Evolutionary conservation across 1,139 yeast species (phyloP).

Genomic region (Geotrichum histeridarum): DNA sequence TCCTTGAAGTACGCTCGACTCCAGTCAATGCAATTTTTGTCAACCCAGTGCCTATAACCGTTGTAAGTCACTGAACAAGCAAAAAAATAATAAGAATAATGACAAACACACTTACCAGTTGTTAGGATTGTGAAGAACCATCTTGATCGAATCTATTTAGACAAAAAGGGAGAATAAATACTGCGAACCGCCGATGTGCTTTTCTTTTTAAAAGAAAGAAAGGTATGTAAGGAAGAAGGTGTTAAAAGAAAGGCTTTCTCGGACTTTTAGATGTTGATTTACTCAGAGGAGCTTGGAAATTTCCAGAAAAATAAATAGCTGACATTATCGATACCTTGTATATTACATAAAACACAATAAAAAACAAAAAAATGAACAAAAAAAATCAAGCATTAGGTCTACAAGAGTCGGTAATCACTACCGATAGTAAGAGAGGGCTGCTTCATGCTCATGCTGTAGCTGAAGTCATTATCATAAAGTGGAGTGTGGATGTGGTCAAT

Average conservation of each 20-base stretch:
- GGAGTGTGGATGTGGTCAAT: not conserved
- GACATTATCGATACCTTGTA: too few relatives aligned
- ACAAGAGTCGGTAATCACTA: not conserved
- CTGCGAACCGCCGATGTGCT: too few relatives aligned
- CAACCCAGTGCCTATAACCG: constrained; percentile 85
- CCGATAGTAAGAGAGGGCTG: not conserved
- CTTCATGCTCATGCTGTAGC: not conserved
- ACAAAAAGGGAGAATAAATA: not conserved
- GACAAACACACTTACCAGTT: constrained; percentile 43
- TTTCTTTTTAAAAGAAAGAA: not conserved
- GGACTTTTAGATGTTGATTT: not conserved
- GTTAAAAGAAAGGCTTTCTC: not conserved
- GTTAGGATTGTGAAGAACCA: constrained; percentile 72
- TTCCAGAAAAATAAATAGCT: constrained; percentile 1
- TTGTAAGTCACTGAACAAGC: not conserved
- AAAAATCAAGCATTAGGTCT: not conserved
- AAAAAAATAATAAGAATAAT: not conserved
- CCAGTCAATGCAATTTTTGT: constrained; percentile 94
- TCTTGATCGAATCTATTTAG: constrained; percentile 25
- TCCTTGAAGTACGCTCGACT: constrained; percentile 67
- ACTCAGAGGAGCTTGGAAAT: not conserved
- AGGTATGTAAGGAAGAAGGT: not conserved
- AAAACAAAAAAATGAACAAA: not conserved
- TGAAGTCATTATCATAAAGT: not conserved
- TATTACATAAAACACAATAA: too few relatives aligned